Conservation (phyloP, 2,329 filamentous ascomycete genomes). For the Aspergillus nomiae region DNA sequence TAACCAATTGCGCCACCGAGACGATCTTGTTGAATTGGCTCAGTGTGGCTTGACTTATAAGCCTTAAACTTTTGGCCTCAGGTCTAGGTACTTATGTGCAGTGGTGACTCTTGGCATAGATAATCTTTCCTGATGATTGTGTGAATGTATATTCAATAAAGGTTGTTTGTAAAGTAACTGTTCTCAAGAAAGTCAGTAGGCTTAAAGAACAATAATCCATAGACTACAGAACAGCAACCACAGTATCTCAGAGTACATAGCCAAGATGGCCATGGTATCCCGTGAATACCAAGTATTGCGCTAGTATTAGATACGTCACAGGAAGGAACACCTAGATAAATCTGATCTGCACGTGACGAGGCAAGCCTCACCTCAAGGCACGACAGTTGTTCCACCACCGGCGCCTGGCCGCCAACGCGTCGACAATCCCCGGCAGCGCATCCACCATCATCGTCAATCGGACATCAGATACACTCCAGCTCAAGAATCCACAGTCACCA, state of each 20-base stretch:
- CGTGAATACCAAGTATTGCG: neutral
- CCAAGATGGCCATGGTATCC: neutral
- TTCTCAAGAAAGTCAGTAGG: too few relatives aligned
- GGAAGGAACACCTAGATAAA: neutral
- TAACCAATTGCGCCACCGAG: neutral
- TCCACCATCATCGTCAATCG: neutral
- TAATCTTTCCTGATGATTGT: too few relatives aligned
- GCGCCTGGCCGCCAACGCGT: neutral
- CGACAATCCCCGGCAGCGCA: neutral
- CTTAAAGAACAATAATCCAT: neutral
- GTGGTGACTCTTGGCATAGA: too few relatives aligned
- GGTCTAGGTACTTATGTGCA: too few relatives aligned
- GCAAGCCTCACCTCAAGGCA: neutral
- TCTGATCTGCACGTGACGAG: neutral
- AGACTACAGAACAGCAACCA: neutral
- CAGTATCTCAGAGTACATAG: too few relatives aligned
- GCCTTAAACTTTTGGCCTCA: too few relatives aligned
- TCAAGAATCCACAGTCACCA: conserved; percentile 42
- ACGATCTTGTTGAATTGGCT: neutral
- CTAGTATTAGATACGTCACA: conserved; percentile 1
- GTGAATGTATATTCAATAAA: too few relatives aligned
- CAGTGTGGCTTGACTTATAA: too few relatives aligned
- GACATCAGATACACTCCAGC: neutral
- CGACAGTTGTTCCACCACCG: neutral
- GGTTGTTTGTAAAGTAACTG: too few relatives aligned